A percentile compares a stretch with the other conserved stretches of the same genome.
Evolutionary conservation across 1,139 yeast genomes (phyloP).

Genomic region (Geotrichum klebahnii): DNA sequence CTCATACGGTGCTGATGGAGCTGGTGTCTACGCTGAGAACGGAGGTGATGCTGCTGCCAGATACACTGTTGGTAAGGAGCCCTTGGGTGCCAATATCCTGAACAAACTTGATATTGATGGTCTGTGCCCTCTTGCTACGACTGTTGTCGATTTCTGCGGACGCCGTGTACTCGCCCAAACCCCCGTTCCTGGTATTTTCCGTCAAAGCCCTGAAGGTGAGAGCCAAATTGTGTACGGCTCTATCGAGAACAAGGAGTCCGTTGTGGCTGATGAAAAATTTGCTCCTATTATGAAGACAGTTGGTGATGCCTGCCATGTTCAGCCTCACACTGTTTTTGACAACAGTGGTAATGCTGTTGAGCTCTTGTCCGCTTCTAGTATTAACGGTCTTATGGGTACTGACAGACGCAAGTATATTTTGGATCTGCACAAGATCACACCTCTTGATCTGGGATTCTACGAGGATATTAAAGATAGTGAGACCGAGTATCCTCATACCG

Average conservation of each 20-base stretch:
- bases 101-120: constrained; percentile 64
- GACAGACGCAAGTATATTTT: constrained; percentile 82
- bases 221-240: constrained; percentile 71
- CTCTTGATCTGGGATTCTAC: constrained; percentile 73
- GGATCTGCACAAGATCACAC: constrained; percentile 80
- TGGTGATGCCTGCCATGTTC: constrained; percentile 74
- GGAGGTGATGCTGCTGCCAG: constrained; percentile 90
- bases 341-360: constrained; percentile 37
- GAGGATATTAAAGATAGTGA: constrained; percentile 47
- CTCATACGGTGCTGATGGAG: constrained; percentile 72
- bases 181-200: constrained; percentile 91
- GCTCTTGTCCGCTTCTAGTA: constrained; percentile 51
- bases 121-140: constrained; percentile 67
- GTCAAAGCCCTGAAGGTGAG: constrained; percentile 42
- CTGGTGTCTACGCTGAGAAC: constrained; percentile 56
- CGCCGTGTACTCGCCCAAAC: constrained; percentile 86
- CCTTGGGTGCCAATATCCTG: constrained; percentile 64
- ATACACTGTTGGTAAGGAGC: constrained; percentile 74
- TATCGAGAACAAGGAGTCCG: constrained; percentile 54
- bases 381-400: constrained; percentile 80
- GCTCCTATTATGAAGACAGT: constrained; percentile 54
- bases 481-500: constrained; percentile 74
- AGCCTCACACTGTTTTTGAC: constrained; percentile 57
- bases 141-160: constrained; percentile 86
- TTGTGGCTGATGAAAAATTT: constrained; percentile 50